Conservation (phyloP, 768 basidiomycete genomes). For the Boletus bicolor region DNA sequence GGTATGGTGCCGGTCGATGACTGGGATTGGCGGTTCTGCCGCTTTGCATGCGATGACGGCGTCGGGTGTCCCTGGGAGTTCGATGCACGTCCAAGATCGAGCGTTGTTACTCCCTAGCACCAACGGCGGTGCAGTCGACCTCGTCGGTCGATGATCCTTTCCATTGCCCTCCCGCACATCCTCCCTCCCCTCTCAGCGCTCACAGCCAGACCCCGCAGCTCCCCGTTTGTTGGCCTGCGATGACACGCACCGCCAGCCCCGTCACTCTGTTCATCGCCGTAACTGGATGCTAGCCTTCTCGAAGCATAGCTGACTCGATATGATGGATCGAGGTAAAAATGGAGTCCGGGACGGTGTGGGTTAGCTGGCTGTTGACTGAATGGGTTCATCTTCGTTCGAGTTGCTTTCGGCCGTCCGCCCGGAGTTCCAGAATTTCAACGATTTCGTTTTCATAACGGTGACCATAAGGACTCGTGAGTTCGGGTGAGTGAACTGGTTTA, state of each 20-base stretch:
- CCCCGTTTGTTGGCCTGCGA: slow-evolving; percentile 54
- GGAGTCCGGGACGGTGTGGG: no score
- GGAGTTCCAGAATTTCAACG: no score
- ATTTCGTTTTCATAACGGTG: no score
- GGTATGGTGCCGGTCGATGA: slow-evolving; percentile 25
- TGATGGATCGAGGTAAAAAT: no score
- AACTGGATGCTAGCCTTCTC: no score
- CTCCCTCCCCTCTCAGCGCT: slow-evolving; percentile 17
- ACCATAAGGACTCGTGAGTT: no score
- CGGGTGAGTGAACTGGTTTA: no score
- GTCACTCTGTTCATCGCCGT: slow-evolving; percentile 54
- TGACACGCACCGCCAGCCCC: slow-evolving; percentile 44
- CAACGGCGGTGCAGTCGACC: slow-evolving; percentile 16
- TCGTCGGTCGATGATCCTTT: slow-evolving; percentile 17
- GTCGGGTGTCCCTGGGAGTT: slow-evolving; percentile 28
- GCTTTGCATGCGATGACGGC: slow-evolving; percentile 18
- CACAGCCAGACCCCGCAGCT: slow-evolving; percentile 17
- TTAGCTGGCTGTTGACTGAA: no score
- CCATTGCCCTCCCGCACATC: slow-evolving; percentile 8
- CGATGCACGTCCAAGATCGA: slow-evolving; percentile 23
- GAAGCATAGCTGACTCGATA: no score
- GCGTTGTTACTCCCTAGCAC: slow-evolving; percentile 2
- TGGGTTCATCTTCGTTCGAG: no score
- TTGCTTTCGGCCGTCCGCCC: no score
- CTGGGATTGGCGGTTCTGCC: slow-evolving; percentile 30